Conservation (phyloP, 345 rosid genomes). For the sweet orange (Citrus sinensis) region DVS_A1.0 CM039169.1:23453501-23454000, state of each 20-base stretch:
- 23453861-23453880: neutral
- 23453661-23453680: slow-evolving; percentile 70
- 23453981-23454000: slow-evolving; percentile 20
- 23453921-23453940: neutral
- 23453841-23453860: slow-evolving; percentile 35
- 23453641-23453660: slow-evolving; percentile 9
- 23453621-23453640: neutral
- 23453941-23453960: slow-evolving; percentile 26
- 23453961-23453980: slow-evolving; percentile 84
- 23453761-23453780: slow-evolving; percentile 79
- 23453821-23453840: slow-evolving; percentile 85
- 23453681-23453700: slow-evolving; percentile 74
- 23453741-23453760: slow-evolving; percentile 78
- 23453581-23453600: neutral
- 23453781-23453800: slow-evolving; percentile 64
- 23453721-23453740: slow-evolving; percentile 97
- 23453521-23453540: neutral
- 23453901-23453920: neutral
- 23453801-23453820: slow-evolving; percentile 92
- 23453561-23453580: neutral
- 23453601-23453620: neutral
- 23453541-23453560: neutral
- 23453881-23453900: neutral
- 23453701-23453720: slow-evolving; percentile 96
- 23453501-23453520: slow-evolving; percentile 26